A percentile compares a stretch with the other conserved stretches of the same genome.
phyloP scores from a whole-genome alignment of 148 eudicot genomes.

The Salicornia ramosissima region DNA sequence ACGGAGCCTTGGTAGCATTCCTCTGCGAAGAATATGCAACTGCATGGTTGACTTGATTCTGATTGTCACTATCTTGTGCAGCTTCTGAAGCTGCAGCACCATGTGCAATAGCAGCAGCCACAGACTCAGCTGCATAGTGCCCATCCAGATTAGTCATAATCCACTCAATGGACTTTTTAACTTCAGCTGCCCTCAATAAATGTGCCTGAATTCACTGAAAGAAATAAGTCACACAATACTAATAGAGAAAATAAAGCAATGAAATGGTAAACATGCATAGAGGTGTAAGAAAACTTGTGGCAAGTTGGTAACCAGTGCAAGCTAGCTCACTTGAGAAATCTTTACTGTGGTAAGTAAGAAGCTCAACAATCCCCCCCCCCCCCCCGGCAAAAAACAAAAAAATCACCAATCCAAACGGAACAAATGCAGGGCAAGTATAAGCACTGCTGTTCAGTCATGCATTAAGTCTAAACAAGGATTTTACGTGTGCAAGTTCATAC shows the following conservation, averaged over 20 bases:
- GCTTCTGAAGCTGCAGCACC: constrained; percentile 72
- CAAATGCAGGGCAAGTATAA: too few species aligned
- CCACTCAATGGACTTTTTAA: constrained; percentile 95
- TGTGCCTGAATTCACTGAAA: constrained; percentile 87
- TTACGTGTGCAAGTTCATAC: too few species aligned
- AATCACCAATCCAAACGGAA: too few species aligned
- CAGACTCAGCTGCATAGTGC: constrained; percentile 95
- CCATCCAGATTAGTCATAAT: constrained; percentile 89
- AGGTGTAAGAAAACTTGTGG: neutral
- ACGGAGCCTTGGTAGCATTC: constrained; percentile 36
- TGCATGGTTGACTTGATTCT: constrained; percentile 32
- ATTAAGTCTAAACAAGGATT: too few species aligned
- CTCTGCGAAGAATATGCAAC: constrained; percentile 45
- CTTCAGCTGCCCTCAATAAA: constrained; percentile 86
- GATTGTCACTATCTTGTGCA: constrained; percentile 48
- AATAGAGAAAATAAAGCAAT: neutral
- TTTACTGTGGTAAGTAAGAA: too few species aligned
- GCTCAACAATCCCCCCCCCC: too few species aligned
- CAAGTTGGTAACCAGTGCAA: neutral
- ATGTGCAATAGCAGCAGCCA: constrained; percentile 90
- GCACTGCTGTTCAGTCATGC: too few species aligned
- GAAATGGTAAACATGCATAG: neutral
- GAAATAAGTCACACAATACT: constrained; percentile 39
- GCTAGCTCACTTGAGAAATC: neutral
- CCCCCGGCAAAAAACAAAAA: too few species aligned